Evolutionary conservation across 2,329 filamentous ascomycete species (phyloP).

Genomic region (Cyanodermella asteris): DNA sequence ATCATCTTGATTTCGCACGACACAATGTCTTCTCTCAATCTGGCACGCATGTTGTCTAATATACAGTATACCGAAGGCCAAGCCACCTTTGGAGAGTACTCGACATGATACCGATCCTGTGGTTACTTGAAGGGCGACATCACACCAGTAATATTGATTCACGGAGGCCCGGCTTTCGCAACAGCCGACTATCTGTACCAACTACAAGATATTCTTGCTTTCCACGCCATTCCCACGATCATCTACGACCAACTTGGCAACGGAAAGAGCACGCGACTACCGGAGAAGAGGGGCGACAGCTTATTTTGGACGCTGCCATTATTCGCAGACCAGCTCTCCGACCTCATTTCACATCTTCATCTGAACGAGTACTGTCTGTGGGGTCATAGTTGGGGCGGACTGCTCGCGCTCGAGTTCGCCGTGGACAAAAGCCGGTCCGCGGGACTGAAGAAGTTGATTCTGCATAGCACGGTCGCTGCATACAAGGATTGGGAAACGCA

Average conservation of each 20-base stretch:
- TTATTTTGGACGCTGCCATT: constrained; percentile 27
- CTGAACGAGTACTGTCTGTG: constrained; percentile 22
- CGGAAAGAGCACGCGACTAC: constrained; percentile 26
- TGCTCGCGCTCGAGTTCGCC: too few species aligned
- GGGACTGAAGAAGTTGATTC: too few species aligned
- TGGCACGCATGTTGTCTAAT: too few species aligned
- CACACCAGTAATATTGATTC: constrained; percentile 17
- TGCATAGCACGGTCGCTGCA: too few species aligned
- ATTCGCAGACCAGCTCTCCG: constrained; percentile 28
- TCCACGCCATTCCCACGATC: constrained; percentile 22
- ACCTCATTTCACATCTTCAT: constrained; percentile 21
- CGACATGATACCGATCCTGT: constrained; percentile 20
- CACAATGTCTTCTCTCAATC: too few species aligned
- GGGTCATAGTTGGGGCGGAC: constrained; percentile 32
- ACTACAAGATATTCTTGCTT: constrained; percentile 16
- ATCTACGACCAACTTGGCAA: constrained; percentile 34
- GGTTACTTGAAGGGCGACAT: constrained; percentile 13
- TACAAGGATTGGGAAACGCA: too few species aligned
- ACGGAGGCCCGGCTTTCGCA: constrained; percentile 27
- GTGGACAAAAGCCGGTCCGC: too few species aligned
- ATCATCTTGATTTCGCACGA: too few species aligned
- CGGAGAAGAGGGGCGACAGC: constrained; percentile 21
- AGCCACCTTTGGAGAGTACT: too few species aligned
- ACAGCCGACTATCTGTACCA: constrained; percentile 22
- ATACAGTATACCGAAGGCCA: too few species aligned